These are phyloP conservation scores for Quercus mongolica DNA, from an alignment of 306 rosid species.

Conservation along the genomic window DNA sequence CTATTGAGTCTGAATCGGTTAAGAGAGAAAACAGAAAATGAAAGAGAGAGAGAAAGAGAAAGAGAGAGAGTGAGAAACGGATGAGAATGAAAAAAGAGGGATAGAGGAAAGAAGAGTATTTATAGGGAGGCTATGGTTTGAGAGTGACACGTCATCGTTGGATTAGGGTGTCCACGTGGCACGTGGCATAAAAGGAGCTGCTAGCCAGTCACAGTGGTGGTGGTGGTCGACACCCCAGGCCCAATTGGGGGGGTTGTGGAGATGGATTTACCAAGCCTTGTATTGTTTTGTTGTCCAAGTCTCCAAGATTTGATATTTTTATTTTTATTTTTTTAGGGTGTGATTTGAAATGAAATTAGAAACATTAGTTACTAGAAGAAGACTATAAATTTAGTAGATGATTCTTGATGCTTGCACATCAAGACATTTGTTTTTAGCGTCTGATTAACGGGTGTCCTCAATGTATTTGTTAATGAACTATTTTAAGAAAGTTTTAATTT, in stretches of 20 bases:
- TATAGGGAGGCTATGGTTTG: conserved; percentile 77
- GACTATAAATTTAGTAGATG: not conserved
- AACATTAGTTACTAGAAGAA: not conserved
- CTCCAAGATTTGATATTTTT: too few relatives aligned
- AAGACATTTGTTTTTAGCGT: not conserved
- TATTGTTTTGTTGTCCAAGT: too few relatives aligned
- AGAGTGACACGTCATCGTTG: conserved; percentile 52
- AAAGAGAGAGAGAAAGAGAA: not conserved
- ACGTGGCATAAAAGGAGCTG: not conserved
- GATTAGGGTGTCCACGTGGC: conserved; percentile 33
- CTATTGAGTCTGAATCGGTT: conserved; percentile 10
- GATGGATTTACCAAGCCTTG: not conserved
- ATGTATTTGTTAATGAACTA: too few relatives aligned
- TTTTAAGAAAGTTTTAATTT: too few relatives aligned
- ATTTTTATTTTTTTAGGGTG: too few relatives aligned
- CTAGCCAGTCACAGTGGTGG: not conserved
- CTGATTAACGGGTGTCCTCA: too few relatives aligned
- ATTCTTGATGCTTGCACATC: not conserved
- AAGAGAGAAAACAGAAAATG: not conserved
- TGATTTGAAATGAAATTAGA: not conserved
- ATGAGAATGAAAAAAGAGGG: conserved; percentile 48
- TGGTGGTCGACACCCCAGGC: conserved; percentile 7
- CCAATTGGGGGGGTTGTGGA: not conserved
- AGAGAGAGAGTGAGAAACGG: conserved; percentile 32
- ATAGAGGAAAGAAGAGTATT: conserved; percentile 6